Conservation (phyloP, 2,329 filamentous ascomycete species). For the Didymella arachidicola region DNA sequence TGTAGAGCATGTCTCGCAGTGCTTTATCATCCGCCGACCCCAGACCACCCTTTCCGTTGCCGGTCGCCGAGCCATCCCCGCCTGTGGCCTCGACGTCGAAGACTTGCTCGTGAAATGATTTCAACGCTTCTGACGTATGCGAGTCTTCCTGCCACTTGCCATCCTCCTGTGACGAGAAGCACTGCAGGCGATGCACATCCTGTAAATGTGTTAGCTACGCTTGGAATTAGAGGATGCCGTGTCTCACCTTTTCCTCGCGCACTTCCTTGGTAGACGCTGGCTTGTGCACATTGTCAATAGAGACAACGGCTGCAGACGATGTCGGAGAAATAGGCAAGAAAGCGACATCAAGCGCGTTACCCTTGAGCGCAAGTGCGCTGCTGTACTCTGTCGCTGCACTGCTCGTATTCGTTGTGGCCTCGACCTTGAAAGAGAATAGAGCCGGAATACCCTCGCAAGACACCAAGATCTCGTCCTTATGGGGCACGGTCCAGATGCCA, state of each 20-base stretch:
- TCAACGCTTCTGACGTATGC: conserved; percentile 24
- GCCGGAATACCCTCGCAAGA: conserved; percentile 61
- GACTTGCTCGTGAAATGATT: conserved; percentile 27
- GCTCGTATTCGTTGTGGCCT: conserved; percentile 52
- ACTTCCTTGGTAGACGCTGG: conserved; percentile 58
- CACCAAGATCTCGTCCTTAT: conserved; percentile 48
- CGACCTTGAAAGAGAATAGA: conserved; percentile 68
- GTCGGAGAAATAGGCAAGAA: conserved; percentile 29
- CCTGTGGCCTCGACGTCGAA: conserved; percentile 15
- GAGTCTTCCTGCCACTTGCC: conserved; percentile 38
- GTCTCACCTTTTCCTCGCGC: conserved; percentile 42
- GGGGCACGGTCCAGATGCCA: conserved; percentile 58
- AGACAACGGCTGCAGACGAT: conserved; percentile 52
- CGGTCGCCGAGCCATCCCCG: conserved; percentile 25
- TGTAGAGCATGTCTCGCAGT: conserved; percentile 57
- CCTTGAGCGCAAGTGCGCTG: conserved; percentile 60
- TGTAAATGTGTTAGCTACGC: conserved; percentile 25
- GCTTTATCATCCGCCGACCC: conserved; percentile 45
- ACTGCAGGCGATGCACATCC: conserved; percentile 36
- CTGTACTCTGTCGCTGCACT: conserved; percentile 50
- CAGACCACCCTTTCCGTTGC: conserved; percentile 25
- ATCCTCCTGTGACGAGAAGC: conserved; percentile 29
- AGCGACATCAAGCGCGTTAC: conserved; percentile 70
- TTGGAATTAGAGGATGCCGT: conserved; percentile 2
- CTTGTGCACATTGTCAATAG: conserved; percentile 63